A percentile compares a stretch with the other conserved stretches of the same genome.
Evolutionary conservation across 2,329 filamentous ascomycete genomes (phyloP).

Genomic region (Aspergillus candidus): DNA sequence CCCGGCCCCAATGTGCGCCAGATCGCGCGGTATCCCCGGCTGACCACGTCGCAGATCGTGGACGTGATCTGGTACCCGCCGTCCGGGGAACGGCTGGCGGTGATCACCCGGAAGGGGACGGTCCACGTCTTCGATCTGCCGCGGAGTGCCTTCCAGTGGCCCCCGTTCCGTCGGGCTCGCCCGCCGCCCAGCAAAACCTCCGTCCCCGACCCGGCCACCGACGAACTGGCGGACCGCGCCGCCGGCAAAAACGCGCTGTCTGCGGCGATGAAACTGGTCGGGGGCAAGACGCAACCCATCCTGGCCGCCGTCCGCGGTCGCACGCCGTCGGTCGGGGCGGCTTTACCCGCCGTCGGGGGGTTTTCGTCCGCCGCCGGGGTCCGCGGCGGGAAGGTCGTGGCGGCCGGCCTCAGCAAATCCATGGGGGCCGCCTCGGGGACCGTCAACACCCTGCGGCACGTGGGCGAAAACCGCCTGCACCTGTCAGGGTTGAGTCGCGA

Average conservation of each 20-base stretch:
- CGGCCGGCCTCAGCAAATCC: conserved; percentile 46
- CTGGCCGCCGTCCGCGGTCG: conserved; percentile 59
- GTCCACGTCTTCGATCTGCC: conserved; percentile 88
- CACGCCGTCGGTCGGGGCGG: conserved; percentile 41
- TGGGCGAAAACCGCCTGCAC: conserved; percentile 45
- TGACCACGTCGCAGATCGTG: conserved; percentile 85
- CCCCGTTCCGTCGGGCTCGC: conserved; percentile 55
- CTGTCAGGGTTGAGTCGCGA: conserved; percentile 36
- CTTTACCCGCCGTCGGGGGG: conserved; percentile 38
- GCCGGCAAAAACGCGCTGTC: conserved; percentile 49
- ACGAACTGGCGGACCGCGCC: conserved; percentile 43
- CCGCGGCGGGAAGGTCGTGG: conserved; percentile 43
- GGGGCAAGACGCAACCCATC: conserved; percentile 54
- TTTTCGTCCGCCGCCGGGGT: conserved; percentile 45
- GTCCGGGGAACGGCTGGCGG: conserved; percentile 73
- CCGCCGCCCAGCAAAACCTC: conserved; percentile 31
- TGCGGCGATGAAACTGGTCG: conserved; percentile 64
- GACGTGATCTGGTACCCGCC: conserved; percentile 84
- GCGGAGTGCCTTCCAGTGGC: conserved; percentile 77
- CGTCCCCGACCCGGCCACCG: conserved; percentile 40
- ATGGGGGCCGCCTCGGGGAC: conserved; percentile 45
- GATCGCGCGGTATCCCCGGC: conserved; percentile 78
- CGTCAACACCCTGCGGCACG: conserved; percentile 43
- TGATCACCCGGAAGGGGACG: conserved; percentile 92
- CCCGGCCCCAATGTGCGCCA: conserved; percentile 59